Conservation (phyloP, 2,329 filamentous ascomycete species). For the Paracoccidioides lutzii region DNA sequence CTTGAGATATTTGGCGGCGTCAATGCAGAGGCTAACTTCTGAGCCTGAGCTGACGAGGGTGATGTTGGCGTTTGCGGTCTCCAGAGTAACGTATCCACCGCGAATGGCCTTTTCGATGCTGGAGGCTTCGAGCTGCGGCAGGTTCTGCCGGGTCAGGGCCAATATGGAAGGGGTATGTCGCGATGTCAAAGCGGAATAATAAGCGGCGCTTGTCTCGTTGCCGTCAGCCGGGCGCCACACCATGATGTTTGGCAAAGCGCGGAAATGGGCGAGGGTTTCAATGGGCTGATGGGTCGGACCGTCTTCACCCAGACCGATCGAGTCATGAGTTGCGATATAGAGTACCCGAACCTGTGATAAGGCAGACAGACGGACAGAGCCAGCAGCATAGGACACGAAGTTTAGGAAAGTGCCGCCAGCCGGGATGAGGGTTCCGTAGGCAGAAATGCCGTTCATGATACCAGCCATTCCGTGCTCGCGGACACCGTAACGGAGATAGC, state of each 20-base stretch:
- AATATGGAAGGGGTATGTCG: slow-evolving; percentile 86
- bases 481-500: slow-evolving; percentile 54
- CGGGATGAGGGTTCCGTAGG: slow-evolving; percentile 89
- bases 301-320: slow-evolving; percentile 96
- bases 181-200: slow-evolving; percentile 86
- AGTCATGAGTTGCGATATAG: slow-evolving; percentile 97
- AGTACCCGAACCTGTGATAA: slow-evolving; percentile 83
- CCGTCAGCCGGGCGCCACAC: slow-evolving; percentile 98
- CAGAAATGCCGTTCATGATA: slow-evolving; percentile 62
- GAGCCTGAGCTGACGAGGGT: slow-evolving; percentile 92
- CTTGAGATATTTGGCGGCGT: slow-evolving; percentile 80
- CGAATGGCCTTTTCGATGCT: slow-evolving; percentile 80
- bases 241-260: slow-evolving; percentile 97
- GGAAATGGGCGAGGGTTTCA: slow-evolving; percentile 96
- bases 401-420: slow-evolving; percentile 96
- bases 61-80: slow-evolving; percentile 70
- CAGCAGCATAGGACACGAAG: slow-evolving; percentile 96
- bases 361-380: slow-evolving; percentile 84
- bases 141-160: slow-evolving; percentile 92
- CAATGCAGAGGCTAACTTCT: slow-evolving; percentile 85
- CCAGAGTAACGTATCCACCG: slow-evolving; percentile 85
- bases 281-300: slow-evolving; percentile 98
- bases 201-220: slow-evolving; percentile 95
- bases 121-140: slow-evolving; percentile 92
- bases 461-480: slow-evolving; percentile 41